A percentile compares a stretch with the other conserved stretches of the same genome.
Conservation (phyloP, 225 moss, liverwort and hornwort genomes). For the Lunularia cruciata region DNA sequence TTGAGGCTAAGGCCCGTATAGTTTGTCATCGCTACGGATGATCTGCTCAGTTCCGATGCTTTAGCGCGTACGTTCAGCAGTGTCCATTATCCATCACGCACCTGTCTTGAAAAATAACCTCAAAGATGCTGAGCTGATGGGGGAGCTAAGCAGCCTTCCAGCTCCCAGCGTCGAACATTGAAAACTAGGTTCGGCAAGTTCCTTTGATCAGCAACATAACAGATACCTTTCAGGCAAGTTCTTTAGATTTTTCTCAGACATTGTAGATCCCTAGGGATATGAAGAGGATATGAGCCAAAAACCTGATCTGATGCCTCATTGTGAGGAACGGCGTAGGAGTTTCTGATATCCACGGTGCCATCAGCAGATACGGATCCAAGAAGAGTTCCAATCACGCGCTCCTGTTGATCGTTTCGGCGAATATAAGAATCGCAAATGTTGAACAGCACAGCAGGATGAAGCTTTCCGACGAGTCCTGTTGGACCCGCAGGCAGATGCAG, state of each 20-base stretch:
- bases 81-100: no score
- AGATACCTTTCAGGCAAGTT: no score
- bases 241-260: no score
- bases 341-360: slow-evolving; percentile 90
- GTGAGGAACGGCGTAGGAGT: slow-evolving; percentile 97
- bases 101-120: no score
- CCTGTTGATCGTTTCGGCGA: slow-evolving; percentile 97
- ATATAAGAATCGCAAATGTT: slow-evolving; percentile 99
- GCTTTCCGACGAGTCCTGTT: slow-evolving; percentile 86
- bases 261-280: background rate
- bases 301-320: slow-evolving; percentile 97
- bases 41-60: no score
- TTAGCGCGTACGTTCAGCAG: no score
- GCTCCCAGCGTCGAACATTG: background rate
- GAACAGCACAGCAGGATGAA: slow-evolving; percentile 94
- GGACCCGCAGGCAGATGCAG: slow-evolving; percentile 92
- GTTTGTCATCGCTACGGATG: no score
- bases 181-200: no score
- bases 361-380: slow-evolving; percentile 77
- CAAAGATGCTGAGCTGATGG: no score
- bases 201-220: no score
- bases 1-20: no score
- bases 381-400: slow-evolving; percentile 96
- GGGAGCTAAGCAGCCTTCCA: no score
- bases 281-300: background rate